Evolutionary conservation across 1,139 yeast species (phyloP).

Genomic region (Yamadazyma kanchanaburiensis): DNA sequence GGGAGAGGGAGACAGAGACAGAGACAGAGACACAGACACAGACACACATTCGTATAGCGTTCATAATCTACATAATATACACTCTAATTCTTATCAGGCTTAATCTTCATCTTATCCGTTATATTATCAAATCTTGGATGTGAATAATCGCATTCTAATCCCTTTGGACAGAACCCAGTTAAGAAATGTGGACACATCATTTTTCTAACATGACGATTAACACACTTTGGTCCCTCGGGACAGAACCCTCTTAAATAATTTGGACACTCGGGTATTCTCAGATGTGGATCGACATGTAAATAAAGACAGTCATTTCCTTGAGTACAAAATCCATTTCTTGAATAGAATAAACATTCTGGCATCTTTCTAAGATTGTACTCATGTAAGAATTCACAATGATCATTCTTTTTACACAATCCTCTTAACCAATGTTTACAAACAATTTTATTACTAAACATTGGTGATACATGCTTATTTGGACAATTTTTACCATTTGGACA

Average conservation of each 20-base stretch:
- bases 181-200: constrained; percentile 78
- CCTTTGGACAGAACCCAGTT: constrained; percentile 90
- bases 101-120: constrained; percentile 46
- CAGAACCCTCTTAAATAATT: constrained; percentile 89
- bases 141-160: constrained; percentile 54
- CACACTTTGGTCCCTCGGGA: constrained; percentile 86
- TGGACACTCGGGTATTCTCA: constrained; percentile 82
- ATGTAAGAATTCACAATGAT: constrained; percentile 93
- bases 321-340: constrained; percentile 88
- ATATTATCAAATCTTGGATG: constrained; percentile 58
- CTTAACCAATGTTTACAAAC: constrained; percentile 99
- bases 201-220: constrained; percentile 76
- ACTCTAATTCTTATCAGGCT: constrained; percentile 32
- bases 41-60: too few species aligned
- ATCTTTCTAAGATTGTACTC: constrained; percentile 91
- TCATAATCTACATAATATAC: too few species aligned
- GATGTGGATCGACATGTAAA: constrained; percentile 85
- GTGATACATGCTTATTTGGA: constrained; percentile 83
- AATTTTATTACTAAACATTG: constrained; percentile 74
- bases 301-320: constrained; percentile 94
- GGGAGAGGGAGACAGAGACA: too few species aligned
- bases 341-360: constrained; percentile 93
- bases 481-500: constrained; percentile 87
- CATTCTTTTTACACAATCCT: constrained; percentile 95
- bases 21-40: too few species aligned